Base-by-base conservation (phyloP, 1,284 basidiomycete genomes). In the Vanrija pseudolonga region DNA sequence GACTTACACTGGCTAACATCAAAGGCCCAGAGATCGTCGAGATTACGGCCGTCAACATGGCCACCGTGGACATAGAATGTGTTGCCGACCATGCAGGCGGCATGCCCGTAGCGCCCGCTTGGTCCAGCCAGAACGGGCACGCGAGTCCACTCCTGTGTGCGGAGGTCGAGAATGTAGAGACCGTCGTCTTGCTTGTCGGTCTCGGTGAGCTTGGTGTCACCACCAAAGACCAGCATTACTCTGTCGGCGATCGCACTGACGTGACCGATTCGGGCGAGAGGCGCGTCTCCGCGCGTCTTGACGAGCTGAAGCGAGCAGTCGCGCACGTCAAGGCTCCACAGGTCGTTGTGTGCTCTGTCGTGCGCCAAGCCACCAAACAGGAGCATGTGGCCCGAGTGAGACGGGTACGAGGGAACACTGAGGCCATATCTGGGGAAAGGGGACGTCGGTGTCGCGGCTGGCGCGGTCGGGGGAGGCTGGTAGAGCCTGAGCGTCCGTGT, bases 341-440 rank as follows among this genome's bases (percentile, higher is more conserved):
- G 81, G 77, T 99, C 96, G 77, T 98, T 98, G 62, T 88, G 84
- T 47, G 94, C 88, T 32, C 84, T 80, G 71, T 98, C 95, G 41
- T 88, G 84, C 17, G 98, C 94, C 50, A 99, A 85, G 61, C 96
- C 96, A 65, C 96, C 96, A 68, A 98, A 99, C 55, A 98, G 83
- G 76, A 93, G 94, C 62, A 99, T 84, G 68, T 98, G 94, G 22
- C 95, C 95, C 7, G 81, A 84, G 18, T 84, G 72, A 12, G 88
- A 88, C 2, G 90, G 85, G 44, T 84, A 85, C 14, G 90, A 84
- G 20, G 96, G 95, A n/a, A 97, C 84, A 3, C 94, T 89, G 68
- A 97, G 91, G 12, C 96, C 96, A 71, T 99, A 99, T 51, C 96
- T 87, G 15, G 96, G 96, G 76, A 99, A 98, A 0, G 96, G 96